Evolutionary conservation across 2,329 filamentous ascomycete species (phyloP), one percentile per base, ranked within the genome.

Genomic region (Samsoniella hepiali): DNA sequence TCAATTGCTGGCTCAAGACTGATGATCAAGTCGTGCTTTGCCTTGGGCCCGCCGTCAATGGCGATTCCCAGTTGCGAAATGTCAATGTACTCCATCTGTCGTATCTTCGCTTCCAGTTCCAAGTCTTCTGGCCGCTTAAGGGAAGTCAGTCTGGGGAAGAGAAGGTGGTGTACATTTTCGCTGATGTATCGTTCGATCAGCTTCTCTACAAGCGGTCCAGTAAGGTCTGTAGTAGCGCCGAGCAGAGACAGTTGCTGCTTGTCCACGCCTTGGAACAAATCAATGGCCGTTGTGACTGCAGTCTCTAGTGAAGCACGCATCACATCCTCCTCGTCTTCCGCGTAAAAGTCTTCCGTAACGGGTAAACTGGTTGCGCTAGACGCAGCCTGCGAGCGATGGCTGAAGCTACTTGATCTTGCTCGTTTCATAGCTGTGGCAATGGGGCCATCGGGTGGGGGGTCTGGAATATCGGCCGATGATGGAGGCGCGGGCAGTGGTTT

Each of bases 151-250:
- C 90, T 86, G 0, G 93, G 91, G 71, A 97, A 99, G 10, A 99
- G 79, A 34, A 96, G 83, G 71, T 94, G 89, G 69, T 99, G 94
- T 7, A 98, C 87, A 73, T 97, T 94, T 73, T 98, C 95, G 0
- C 91, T 87, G 49, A 99, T 88, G 76, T 99, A 97, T 55, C 93
- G 88, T 76, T 99, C 95, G 67, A 99, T 97, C 70, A 99, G 82
- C 65, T 91, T 88, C 77, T 99, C 96, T 1, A 99, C 93, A 9
- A 96, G 79, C 1, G 93, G 91, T 0, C 95, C 94, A 0, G 95
- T 98, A 58, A 99, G 79, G 72, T 97, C 93, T 2, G 96, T 99
- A 1, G 93, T 97, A 5, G 93, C 91, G 22, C 93, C 95, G 5
- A 99, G 82, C 42, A 96, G 82, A 3, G 94, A 97, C 34, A 99